phyloP scores from a whole-genome alignment of 106 monocot genomes.

The Vanilla planifolia region DNA sequence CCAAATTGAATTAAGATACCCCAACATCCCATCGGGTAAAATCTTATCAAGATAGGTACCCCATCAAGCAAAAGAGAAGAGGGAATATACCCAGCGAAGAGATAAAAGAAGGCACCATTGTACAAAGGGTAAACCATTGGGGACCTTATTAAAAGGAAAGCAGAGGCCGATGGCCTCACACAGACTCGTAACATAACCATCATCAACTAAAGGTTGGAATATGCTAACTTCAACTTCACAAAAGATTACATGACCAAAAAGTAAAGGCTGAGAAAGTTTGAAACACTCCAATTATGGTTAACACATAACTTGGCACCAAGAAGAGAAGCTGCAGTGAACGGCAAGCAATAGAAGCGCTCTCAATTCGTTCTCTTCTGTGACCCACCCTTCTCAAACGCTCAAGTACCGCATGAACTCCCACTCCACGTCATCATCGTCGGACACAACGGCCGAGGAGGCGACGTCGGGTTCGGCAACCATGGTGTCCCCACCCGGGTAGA shows the following conservation, averaged over 20 bases:
- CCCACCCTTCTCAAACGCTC: slow-evolving; percentile 28
- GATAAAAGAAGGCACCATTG: too few relatives aligned
- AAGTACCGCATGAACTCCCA: slow-evolving; percentile 65
- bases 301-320: neutral
- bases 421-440: slow-evolving; percentile 39
- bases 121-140: too few relatives aligned
- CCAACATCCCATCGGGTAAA: too few relatives aligned
- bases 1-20: too few relatives aligned
- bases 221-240: too few relatives aligned
- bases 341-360: neutral
- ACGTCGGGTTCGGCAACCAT: slow-evolving; percentile 4
- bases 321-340: neutral
- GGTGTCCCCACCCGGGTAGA: slow-evolving; percentile 2
- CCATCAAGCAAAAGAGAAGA: too few relatives aligned
- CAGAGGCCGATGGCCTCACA: too few relatives aligned
- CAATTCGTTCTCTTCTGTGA: neutral
- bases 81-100: too few relatives aligned
- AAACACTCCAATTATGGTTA: neutral
- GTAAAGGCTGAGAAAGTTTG: neutral
- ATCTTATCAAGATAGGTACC: too few relatives aligned
- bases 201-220: too few relatives aligned
- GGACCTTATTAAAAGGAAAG: too few relatives aligned
- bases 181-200: too few relatives aligned
- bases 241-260: neutral
- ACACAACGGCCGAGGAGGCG: neutral